Percentiles rank a stretch among this genome's conserved stretches.
phyloP scores from a whole-genome alignment of 2,329 filamentous ascomycete genomes.

The Colletotrichum lentis region DNA sequence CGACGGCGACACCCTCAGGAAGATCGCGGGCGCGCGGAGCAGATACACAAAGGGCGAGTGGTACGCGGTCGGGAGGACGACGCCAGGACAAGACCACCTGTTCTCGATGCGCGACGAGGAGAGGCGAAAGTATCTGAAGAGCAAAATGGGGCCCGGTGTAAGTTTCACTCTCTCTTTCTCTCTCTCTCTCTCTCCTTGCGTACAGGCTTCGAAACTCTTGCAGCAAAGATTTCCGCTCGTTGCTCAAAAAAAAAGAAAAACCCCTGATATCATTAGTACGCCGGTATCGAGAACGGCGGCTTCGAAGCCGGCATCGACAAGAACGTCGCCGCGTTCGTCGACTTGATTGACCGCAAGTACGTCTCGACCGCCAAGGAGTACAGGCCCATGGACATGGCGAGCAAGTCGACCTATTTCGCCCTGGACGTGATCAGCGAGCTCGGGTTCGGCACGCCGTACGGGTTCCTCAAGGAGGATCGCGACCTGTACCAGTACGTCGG shows the following conservation, averaged over 20 bases:
- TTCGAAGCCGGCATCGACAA: conserved; percentile 35
- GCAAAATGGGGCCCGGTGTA: conserved; percentile 58
- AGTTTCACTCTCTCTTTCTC: conserved; percentile 18
- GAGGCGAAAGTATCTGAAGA: conserved; percentile 52
- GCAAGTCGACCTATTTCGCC: conserved; percentile 35
- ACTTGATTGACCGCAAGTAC: conserved; percentile 36
- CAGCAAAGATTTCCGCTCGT: accelerated
- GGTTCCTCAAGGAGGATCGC: conserved; percentile 41
- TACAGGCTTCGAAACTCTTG: too few species aligned
- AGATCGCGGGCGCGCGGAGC: conserved; percentile 31
- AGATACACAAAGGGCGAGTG: conserved; percentile 38
- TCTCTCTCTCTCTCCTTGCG: too few species aligned
- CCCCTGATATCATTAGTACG: too few species aligned
- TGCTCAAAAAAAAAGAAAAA: too few species aligned
- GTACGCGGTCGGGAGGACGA: conserved; percentile 44
- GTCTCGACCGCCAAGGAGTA: conserved; percentile 30
- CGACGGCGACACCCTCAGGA: conserved; percentile 34
- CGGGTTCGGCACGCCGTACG: conserved; percentile 43
- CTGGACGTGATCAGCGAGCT: conserved; percentile 44
- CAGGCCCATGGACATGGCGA: conserved; percentile 35
- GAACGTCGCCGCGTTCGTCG: conserved; percentile 22
- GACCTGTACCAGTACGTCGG: conserved; percentile 42
- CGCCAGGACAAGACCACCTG: conserved; percentile 44
- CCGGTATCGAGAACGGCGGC: conserved; percentile 33
- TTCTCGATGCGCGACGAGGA: conserved; percentile 47